phyloP scores from a whole-genome alignment of 305 asterid genomes.

The Fraxinus paxiana region DNA sequence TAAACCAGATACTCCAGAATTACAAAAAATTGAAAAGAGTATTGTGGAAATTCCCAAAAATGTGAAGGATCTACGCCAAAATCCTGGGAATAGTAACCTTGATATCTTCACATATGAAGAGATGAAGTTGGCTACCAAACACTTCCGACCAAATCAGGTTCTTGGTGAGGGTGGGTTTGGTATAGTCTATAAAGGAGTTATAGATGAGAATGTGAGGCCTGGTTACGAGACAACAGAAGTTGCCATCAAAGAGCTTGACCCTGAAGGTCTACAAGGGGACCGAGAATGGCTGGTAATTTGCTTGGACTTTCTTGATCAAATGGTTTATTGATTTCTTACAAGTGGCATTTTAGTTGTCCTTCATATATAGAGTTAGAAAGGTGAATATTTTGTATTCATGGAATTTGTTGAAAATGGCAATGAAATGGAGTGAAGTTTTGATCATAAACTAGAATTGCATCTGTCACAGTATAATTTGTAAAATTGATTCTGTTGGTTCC shows the following conservation, averaged over 20 bases:
- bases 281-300: conserved; percentile 88
- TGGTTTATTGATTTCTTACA: background rate
- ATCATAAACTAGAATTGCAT: background rate
- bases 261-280: conserved; percentile 85
- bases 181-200: conserved; percentile 74
- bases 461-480: background rate
- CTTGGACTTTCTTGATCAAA: background rate
- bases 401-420: background rate
- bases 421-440: background rate
- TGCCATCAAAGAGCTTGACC: conserved; percentile 90
- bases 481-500: background rate
- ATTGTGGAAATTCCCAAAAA: conserved; percentile 53
- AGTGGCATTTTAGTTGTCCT: background rate
- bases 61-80: conserved; percentile 67
- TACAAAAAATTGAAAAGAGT: conserved; percentile 25
- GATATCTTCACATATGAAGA: conserved; percentile 80
- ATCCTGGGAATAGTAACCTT: conserved; percentile 65
- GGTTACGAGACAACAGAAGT: conserved; percentile 57
- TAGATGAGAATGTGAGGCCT: conserved; percentile 61
- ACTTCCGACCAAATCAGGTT: conserved; percentile 75
- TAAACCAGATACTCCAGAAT: conserved; percentile 15
- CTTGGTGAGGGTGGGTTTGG: conserved; percentile 97
- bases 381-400: background rate
- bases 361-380: background rate
- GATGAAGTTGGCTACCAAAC: conserved; percentile 85